phyloP scores from a whole-genome alignment of 192 early-diverging fungal species.

The Gigaspora rosea region DNA sequence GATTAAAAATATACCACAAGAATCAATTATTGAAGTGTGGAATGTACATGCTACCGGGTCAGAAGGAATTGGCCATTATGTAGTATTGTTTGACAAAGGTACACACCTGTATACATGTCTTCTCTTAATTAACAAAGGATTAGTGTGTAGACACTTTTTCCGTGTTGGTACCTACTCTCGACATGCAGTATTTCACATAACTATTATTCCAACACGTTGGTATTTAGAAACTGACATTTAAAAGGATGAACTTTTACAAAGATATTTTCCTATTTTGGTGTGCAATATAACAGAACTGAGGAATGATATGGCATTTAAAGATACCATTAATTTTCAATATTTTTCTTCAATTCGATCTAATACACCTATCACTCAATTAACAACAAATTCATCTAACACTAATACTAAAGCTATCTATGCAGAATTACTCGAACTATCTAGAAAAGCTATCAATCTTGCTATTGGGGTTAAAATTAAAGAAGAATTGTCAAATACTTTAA shows the following conservation, averaged over 20 bases:
- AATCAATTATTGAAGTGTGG: neutral
- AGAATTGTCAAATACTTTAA: neutral
- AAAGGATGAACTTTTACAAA: neutral
- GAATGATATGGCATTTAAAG: neutral
- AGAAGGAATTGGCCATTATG: neutral
- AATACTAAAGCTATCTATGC: neutral
- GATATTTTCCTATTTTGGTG: neutral
- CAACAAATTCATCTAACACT: neutral
- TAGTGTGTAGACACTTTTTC: neutral
- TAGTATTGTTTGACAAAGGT: neutral
- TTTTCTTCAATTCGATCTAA: neutral
- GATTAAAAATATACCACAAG: neutral
- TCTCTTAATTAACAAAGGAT: neutral
- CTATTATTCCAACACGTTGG: neutral
- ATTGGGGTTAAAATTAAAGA: neutral
- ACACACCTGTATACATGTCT: neutral
- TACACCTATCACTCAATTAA: neutral
- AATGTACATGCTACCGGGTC: neutral
- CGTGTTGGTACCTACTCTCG: neutral
- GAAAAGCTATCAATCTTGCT: neutral
- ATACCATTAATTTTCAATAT: neutral
- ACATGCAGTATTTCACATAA: neutral
- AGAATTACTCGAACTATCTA: neutral
- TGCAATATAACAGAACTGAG: neutral
- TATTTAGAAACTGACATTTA: neutral